phyloP scores from a whole-genome alignment of 371 early-diverging fungal species.

The Rhizopus arrhizus region DNA sequence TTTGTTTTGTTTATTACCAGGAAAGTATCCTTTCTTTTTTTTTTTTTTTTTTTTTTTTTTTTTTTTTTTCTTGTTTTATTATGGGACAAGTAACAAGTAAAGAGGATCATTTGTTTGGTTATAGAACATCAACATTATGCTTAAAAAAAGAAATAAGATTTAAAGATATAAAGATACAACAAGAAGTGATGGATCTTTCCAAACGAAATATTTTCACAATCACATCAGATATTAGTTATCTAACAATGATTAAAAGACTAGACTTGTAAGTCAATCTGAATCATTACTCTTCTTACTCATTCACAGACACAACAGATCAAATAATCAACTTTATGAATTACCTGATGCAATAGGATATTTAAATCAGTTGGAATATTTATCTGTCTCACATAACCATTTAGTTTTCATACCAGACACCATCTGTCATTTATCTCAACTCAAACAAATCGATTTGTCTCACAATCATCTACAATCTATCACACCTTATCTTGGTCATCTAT shows the following conservation, averaged over 20 bases:
- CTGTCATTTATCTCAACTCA: constrained; percentile 58
- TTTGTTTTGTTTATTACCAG: too few species aligned
- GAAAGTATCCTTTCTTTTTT: not conserved
- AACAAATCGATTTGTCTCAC: constrained; percentile 54
- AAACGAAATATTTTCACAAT: constrained; percentile 15
- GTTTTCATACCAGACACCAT: constrained; percentile 66
- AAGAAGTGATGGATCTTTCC: constrained; percentile 12
- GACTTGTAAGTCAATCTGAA: constrained; percentile 32
- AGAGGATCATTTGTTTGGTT: not conserved
- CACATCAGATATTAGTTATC: constrained; percentile 23
- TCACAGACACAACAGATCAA: constrained; percentile 29
- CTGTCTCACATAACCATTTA: constrained; percentile 61
- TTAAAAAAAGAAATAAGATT: not conserved
- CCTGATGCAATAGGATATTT: constrained; percentile 71
- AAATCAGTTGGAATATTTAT: constrained; percentile 55
- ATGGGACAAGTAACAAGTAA: constrained; percentile 9
- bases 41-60: not conserved
- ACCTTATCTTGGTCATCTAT: constrained; percentile 35
- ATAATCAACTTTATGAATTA: constrained; percentile 60
- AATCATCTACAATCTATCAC: constrained; percentile 58
- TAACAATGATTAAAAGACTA: constrained; percentile 30
- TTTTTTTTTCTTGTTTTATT: constrained; percentile 15
- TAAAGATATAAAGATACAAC: not conserved
- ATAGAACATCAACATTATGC: not conserved
- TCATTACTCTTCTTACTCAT: not conserved